Base-by-base conservation (phyloP, 805 yeast genomes). In the Torulaspora gathmanii region DNA sequence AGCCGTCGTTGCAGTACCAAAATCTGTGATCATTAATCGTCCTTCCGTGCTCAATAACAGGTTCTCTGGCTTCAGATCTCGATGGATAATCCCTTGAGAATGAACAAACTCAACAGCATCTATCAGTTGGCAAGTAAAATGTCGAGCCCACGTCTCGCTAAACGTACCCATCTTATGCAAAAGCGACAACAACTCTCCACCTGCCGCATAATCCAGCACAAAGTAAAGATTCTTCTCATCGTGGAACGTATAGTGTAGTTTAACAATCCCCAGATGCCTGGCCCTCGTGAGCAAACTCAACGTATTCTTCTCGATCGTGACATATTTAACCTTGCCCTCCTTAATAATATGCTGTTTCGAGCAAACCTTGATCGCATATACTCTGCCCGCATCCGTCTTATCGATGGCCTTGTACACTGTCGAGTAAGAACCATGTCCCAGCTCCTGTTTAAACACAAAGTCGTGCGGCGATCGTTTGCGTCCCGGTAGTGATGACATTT, bases 341-440 rank as follows among this genome's bases (percentile, higher is more conserved):
- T 87, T 82, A 50, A 93, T 95, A 37, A 93, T 93, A 65, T 93
- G 98, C 34, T 84, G 77, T 65, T 93, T 93, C 35, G 93, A 88
- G 13, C 95, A 79, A 1, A 93, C 85, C 67, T 93, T 93, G 54
- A 93, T 82, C 19, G 99, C 99, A 61, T 81, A 93, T 6, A 88
- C 81, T 47, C 53, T 53, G 17, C 52, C 53, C 7, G 40, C 34
- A 37, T 52, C 51, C 33, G 53, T 82, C 77, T 60, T 80, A 82
- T 91, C 96, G 4, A 84, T 71, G 0, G 96, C 99, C 46, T 86
- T 84, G 56, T 79, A 86, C 8, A 91, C 99, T 5, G 95, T 87
- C 9, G 98, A 90, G 62, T 91, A 93, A 6, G 97, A 88, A 1
- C 99, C 99, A 62, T 88, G 96, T 4, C 99, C 99, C 19, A 93